Evolutionary conservation across 495 filamentous ascomycete genomes (phyloP), one percentile per base, ranked within the genome.

Genomic region (Xylaria acuta): DNA sequence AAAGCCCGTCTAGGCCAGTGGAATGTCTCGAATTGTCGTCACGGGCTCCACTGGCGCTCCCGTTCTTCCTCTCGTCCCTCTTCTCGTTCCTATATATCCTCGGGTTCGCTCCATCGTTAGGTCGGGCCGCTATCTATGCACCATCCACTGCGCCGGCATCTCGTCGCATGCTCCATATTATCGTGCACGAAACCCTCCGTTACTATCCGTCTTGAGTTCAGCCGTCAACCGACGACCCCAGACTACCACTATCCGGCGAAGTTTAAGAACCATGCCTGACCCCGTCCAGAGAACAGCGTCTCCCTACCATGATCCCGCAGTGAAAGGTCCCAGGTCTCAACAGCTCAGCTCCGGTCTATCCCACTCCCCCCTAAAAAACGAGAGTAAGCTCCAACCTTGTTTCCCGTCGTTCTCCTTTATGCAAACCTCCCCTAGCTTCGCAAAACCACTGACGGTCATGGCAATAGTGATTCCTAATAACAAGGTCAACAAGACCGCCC

Each of bases 401-500:
- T 45, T 14, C n/a, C n/a, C 8, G 47, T 32, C 20, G 8, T 16
- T 79, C 22, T 49, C 43, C 88, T 91, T 76, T 90, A 88, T 56
- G 40, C 30, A 40, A 53, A 18, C 58, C 34, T 59, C 40, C 11
- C 11, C 45, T 20, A 85, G 83, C 76, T 86, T 85, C 66, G 82
- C 88, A 78, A 82, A 79, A 80, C 87, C 76, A 59, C 73, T 74
- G 59, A 77, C 67, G 32, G 54, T n/a, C 16, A 9, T 59, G 25
- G 32, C 47, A 16, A 88, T 90, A 94, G 91, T 94, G 87, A 84
- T 92, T 81, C 59, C 76, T 70, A 88, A 87, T 76, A 90, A 87
- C 76, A 79, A 79, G 75, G 94, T 97, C 74, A 97, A 97, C 87
- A 93, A 93, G 84, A 97, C 93, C 78, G 89, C 88, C 73, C 89